phyloP scores from a whole-genome alignment of 768 basidiomycete species.

The Porphyrellus cyaneotinctus region DNA sequence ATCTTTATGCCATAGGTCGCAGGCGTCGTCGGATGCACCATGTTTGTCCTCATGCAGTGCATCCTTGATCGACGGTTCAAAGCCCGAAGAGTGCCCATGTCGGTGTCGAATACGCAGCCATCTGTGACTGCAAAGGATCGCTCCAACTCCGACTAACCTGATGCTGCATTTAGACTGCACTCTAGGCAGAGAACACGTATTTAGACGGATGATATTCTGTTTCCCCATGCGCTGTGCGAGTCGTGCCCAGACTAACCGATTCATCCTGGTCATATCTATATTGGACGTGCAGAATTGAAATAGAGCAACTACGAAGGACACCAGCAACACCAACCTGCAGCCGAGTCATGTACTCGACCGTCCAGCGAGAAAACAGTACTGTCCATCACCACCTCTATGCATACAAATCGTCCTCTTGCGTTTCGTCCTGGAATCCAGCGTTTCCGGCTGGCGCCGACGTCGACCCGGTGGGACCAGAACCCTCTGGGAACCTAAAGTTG shows the following conservation, averaged over 20 bases:
- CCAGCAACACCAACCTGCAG: too few relatives aligned
- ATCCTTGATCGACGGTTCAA: slow-evolving; percentile 16
- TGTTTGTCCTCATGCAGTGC: slow-evolving; percentile 26
- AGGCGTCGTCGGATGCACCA: slow-evolving; percentile 21
- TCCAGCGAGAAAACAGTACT: neutral
- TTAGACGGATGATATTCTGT: neutral
- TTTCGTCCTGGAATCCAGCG: slow-evolving; percentile 78
- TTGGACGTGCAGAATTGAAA: too few relatives aligned
- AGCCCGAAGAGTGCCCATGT: neutral
- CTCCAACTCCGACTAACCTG: neutral
- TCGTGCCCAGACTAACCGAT: too few relatives aligned
- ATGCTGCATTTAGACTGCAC: neutral
- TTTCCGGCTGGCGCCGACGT: slow-evolving; percentile 53
- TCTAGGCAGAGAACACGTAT: neutral
- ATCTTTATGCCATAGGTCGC: slow-evolving; percentile 11
- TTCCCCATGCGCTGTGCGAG: too few relatives aligned
- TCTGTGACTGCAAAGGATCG: neutral
- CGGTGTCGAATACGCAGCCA: neutral
- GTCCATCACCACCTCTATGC: slow-evolving; percentile 41
- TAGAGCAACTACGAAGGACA: too few relatives aligned
- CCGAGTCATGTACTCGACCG: neutral
- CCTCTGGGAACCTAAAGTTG: slow-evolving; percentile 98
- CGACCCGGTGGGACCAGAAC: slow-evolving; percentile 35
- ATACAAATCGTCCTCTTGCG: slow-evolving; percentile 88
- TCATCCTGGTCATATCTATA: too few relatives aligned